A percentile compares a stretch with the other conserved stretches of the same genome.
phyloP scores from a whole-genome alignment of 192 early-diverging fungal genomes.

The Coemansia sp. region DNA sequence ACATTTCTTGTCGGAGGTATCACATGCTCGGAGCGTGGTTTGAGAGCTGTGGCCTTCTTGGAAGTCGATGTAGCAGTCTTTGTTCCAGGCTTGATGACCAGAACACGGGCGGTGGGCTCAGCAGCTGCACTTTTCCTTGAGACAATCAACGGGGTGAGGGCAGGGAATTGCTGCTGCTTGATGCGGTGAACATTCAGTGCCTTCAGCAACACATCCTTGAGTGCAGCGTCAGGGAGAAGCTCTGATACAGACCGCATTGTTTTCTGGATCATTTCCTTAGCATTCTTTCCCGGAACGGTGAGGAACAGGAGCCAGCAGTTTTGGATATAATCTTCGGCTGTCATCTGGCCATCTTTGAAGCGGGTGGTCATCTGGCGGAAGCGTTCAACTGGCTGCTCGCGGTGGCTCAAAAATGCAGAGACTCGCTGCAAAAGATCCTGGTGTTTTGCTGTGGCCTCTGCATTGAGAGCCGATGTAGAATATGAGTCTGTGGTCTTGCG shows the following conservation, averaged over 20 bases:
- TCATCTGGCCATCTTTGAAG: constrained; percentile 27
- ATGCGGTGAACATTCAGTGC: constrained; percentile 34
- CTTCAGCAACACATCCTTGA: constrained; percentile 22
- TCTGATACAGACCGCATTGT: constrained; percentile 33
- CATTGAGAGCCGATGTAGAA: not conserved
- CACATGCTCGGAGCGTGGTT: not conserved
- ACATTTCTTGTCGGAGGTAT: not conserved
- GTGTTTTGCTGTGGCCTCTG: constrained; percentile 29
- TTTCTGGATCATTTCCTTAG: constrained; percentile 52
- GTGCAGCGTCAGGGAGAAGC: constrained; percentile 25
- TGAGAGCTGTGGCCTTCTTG: not conserved
- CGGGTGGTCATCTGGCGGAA: constrained; percentile 45
- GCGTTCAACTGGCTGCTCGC: constrained; percentile 47
- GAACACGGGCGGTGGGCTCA: constrained; percentile 17
- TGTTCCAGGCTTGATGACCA: constrained; percentile 29
- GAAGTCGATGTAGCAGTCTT: constrained; percentile 5
- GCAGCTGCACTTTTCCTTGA: constrained; percentile 8
- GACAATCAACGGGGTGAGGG: constrained; percentile 28
- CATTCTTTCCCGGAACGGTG: constrained; percentile 46
- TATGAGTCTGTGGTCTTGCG: not conserved
- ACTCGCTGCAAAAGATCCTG: constrained; percentile 49
- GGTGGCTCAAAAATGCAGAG: constrained; percentile 49
- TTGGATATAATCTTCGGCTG: constrained; percentile 40
- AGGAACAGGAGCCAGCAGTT: constrained; percentile 52
- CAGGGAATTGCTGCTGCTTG: constrained; percentile 53